Percentiles rank a stretch among this genome's conserved stretches.
Conservation (phyloP, 352 stramenopile genomes). For the Phytophthora cryptogea region DNA sequence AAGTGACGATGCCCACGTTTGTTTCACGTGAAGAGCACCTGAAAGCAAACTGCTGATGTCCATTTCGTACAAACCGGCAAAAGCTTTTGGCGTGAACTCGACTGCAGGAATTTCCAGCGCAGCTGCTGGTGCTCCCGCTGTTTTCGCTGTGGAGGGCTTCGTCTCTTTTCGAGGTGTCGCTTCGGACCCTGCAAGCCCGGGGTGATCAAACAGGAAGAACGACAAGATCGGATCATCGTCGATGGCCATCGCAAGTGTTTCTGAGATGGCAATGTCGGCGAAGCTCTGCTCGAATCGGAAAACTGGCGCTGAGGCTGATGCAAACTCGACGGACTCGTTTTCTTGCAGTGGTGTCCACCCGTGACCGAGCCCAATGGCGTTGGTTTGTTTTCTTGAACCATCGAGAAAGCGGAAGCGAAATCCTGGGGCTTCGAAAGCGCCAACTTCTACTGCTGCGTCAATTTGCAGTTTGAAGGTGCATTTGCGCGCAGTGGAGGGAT, state of each 20-base stretch:
- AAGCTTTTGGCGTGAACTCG: constrained; percentile 31
- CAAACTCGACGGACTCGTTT: background rate
- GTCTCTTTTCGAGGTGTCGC: constrained; percentile 37
- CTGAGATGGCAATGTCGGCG: constrained; percentile 47
- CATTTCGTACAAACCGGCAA: constrained; percentile 61
- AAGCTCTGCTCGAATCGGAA: constrained; percentile 59
- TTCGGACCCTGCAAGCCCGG: constrained; percentile 23
- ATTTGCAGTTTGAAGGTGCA: constrained; percentile 70
- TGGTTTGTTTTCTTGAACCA: constrained; percentile 60
- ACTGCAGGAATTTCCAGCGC: constrained; percentile 10
- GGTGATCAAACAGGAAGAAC: constrained; percentile 68
- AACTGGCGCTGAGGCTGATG: constrained; percentile 1
- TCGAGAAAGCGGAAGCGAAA: constrained; percentile 81
- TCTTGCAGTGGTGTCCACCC: constrained; percentile 38
- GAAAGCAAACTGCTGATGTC: constrained; percentile 61
- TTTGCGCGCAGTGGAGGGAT: constrained; percentile 33
- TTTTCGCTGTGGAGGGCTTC: constrained; percentile 31
- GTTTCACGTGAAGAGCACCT: constrained; percentile 43
- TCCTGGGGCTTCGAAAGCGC: constrained; percentile 47
- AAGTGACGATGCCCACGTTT: constrained; percentile 39
- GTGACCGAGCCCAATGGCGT: constrained; percentile 29
- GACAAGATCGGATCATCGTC: constrained; percentile 67
- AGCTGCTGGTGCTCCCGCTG: constrained; percentile 1
- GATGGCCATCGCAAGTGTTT: constrained; percentile 47
- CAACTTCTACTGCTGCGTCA: constrained; percentile 47